phyloP scores from a whole-genome alignment of 306 rosid species.

The Albizia julibrissin region DNA sequence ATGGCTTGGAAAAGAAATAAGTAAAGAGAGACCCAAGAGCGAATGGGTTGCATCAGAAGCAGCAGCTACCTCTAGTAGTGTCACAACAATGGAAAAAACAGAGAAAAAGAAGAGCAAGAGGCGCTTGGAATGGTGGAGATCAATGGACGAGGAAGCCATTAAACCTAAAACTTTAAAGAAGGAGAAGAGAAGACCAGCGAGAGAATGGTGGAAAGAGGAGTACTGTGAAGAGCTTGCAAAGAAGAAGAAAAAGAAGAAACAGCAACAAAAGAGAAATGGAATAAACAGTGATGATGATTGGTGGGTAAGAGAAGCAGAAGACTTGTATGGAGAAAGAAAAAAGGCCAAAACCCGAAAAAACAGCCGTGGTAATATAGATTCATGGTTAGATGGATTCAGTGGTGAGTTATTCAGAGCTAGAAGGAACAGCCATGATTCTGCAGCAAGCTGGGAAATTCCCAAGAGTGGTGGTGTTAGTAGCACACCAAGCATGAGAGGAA shows the following conservation, averaged over 20 bases:
- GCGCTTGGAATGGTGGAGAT: constrained; percentile 89
- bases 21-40: constrained; percentile 51
- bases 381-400: constrained; percentile 89
- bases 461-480: constrained; percentile 90
- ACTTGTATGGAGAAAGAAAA: constrained; percentile 24
- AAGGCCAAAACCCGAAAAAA: constrained; percentile 54
- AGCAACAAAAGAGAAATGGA: constrained; percentile 48
- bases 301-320: constrained; percentile 68
- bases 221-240: constrained; percentile 65
- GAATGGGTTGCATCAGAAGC: constrained; percentile 33
- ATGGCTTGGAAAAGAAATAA: constrained; percentile 88
- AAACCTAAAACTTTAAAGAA: constrained; percentile 38
- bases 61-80: not conserved
- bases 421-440: constrained; percentile 63
- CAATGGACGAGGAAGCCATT: constrained; percentile 72
- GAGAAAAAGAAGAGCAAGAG: constrained; percentile 56
- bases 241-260: constrained; percentile 65
- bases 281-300: constrained; percentile 43
- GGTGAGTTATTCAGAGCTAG: constrained; percentile 64
- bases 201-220: constrained; percentile 99
- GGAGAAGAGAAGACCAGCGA: constrained; percentile 66
- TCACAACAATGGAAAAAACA: constrained; percentile 14
- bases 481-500: constrained; percentile 97
- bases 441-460: constrained; percentile 72
- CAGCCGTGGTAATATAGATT: constrained; percentile 61